These are phyloP conservation scores for Pichia sp. DNA, from an alignment of 1,139 yeast genomes.

Conservation along the genomic window DNA sequence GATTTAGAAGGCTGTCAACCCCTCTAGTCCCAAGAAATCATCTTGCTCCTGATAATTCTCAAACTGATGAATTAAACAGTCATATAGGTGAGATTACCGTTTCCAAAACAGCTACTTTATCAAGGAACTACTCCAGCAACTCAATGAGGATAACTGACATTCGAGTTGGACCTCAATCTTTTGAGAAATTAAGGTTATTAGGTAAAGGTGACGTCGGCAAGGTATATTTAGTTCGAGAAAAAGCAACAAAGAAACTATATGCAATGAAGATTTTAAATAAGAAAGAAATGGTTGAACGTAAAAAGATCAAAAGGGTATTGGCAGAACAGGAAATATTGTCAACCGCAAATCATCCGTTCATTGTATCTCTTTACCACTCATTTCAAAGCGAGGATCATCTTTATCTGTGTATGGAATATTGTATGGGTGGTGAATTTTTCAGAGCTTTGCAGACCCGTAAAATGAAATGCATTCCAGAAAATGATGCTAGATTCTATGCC, in stretches of 20 bases:
- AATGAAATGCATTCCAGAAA: conserved; percentile 77
- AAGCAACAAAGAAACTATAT: conserved; percentile 60
- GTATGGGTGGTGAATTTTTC: conserved; percentile 99
- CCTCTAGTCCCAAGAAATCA: conserved; percentile 37
- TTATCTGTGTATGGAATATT: conserved; percentile 97
- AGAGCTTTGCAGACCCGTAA: conserved; percentile 90
- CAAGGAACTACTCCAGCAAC: conserved; percentile 59
- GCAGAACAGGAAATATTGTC: conserved; percentile 97
- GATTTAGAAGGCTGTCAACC: conserved; percentile 69
- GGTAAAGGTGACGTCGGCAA: conserved; percentile 99
- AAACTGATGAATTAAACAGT: conserved; percentile 34
- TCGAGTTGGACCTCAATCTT: conserved; percentile 78
- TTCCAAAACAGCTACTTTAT: conserved; percentile 19
- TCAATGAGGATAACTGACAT: conserved; percentile 69
- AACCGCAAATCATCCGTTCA: conserved; percentile 93
- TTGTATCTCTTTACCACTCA: conserved; percentile 91
- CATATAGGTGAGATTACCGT: conserved; percentile 48
- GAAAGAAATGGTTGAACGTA: conserved; percentile 89
- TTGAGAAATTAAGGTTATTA: conserved; percentile 77
- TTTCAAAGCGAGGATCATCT: conserved; percentile 90
- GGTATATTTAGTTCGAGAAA: conserved; percentile 85
- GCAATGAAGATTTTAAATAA: conserved; percentile 92
- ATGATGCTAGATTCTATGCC: conserved; percentile 89
- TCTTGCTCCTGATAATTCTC: neutral
- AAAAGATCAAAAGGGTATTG: conserved; percentile 86